These are phyloP conservation scores for Cladosporium sphaerospermum DNA, from an alignment of 2,329 filamentous ascomycete genomes.

Conservation along the genomic window DNA sequence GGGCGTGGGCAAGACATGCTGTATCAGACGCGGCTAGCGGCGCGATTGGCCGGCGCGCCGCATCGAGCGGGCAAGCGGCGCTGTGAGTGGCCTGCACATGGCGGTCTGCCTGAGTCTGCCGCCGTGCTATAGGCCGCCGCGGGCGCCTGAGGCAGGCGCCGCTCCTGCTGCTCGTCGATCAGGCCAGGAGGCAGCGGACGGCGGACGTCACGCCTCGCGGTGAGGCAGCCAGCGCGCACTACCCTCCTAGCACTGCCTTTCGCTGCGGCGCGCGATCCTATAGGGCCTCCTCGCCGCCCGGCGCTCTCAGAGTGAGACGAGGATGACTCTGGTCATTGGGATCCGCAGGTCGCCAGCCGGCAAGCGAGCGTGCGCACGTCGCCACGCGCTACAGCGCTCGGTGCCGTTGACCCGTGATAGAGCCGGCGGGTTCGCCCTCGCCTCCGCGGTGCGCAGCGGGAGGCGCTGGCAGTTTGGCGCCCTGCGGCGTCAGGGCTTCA, in stretches of 20 bases:
- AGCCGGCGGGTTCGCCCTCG: not conserved
- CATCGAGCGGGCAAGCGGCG: not conserved
- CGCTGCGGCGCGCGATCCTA: too few relatives aligned
- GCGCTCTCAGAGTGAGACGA: too few relatives aligned
- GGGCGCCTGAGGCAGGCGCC: too few relatives aligned
- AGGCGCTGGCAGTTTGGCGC: too few relatives aligned
- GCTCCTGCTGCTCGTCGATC: too few relatives aligned
- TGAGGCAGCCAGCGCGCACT: too few relatives aligned
- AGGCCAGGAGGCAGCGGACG: too few relatives aligned
- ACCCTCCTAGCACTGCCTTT: too few relatives aligned
- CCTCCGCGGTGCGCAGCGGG: not conserved
- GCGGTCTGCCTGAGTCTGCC: not conserved
- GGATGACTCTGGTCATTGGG: not conserved
- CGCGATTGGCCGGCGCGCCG: not conserved
- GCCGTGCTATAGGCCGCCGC: too few relatives aligned
- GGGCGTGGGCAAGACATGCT: conserved; percentile 4
- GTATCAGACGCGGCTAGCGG: not conserved
- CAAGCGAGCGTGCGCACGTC: not conserved
- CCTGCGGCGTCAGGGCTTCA: too few relatives aligned
- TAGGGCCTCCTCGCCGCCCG: too few relatives aligned
- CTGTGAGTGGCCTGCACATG: not conserved
- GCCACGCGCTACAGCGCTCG: not conserved
- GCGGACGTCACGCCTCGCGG: too few relatives aligned
- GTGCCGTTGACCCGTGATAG: not conserved
- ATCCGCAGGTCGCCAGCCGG: not conserved